Percentiles rank a stretch among this genome's conserved stretches.
Evolutionary conservation across 1,139 yeast genomes (phyloP).

Genomic region (Lodderomyces pseudojiufengensis): DNA sequence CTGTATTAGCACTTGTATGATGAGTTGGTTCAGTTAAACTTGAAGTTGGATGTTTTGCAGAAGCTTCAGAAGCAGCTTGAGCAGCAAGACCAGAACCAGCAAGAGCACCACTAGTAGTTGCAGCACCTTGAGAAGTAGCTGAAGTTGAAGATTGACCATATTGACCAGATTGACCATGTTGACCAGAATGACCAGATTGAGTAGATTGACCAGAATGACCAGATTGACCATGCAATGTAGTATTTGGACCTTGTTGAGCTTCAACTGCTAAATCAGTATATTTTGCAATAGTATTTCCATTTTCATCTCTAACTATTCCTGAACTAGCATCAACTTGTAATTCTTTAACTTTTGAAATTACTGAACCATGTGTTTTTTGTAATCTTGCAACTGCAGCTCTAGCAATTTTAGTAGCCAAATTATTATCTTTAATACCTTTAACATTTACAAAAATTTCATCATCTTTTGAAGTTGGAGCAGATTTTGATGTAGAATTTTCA

Average conservation of each 20-base stretch:
- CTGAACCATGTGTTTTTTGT: constrained; percentile 23
- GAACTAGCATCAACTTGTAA: constrained; percentile 29
- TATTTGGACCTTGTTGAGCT: constrained; percentile 1
- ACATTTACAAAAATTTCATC: constrained; percentile 26
- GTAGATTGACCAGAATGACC: not conserved
- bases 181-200: not conserved
- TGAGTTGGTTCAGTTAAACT: constrained; percentile 7
- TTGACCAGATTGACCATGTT: not conserved
- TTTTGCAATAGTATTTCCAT: constrained; percentile 18
- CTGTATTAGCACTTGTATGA: constrained; percentile 4
- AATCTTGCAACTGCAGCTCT: constrained; percentile 26
- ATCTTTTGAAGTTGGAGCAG: constrained; percentile 4
- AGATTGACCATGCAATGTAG: not conserved
- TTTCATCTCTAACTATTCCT: constrained; percentile 32
- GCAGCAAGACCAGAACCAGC: constrained; percentile 7
- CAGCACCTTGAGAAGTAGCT: constrained; percentile 1
- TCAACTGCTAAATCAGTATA: constrained; percentile 13
- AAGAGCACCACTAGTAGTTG: not conserved
- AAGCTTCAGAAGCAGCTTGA: constrained; percentile 9
- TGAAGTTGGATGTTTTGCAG: constrained; percentile 5
- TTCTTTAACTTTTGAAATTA: constrained; percentile 23
- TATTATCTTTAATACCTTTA: constrained; percentile 27
- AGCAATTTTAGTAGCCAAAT: constrained; percentile 30
- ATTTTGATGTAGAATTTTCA: constrained; percentile 9
- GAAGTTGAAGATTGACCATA: not conserved